Percentiles rank a stretch among this genome's conserved stretches.
phyloP scores from a whole-genome alignment of 345 rosid genomes.

The Hibiscus syriacus region DNA sequence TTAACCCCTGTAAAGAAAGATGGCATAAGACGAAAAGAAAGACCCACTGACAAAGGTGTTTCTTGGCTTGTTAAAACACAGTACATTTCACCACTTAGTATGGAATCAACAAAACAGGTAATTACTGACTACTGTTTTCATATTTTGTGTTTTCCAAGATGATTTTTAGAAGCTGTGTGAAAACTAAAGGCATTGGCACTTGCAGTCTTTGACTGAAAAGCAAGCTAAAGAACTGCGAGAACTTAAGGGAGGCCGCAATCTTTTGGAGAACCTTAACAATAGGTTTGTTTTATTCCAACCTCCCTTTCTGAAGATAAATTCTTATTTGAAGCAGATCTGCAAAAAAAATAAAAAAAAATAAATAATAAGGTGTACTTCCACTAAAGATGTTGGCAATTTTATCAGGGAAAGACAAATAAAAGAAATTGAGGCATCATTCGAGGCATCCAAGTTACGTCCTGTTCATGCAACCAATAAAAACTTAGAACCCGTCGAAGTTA shows the following conservation, averaged over 20 bases:
- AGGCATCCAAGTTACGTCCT: slow-evolving; percentile 68
- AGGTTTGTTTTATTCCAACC: slow-evolving; percentile 46
- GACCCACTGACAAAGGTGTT: slow-evolving; percentile 93
- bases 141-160: not conserved
- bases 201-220: slow-evolving; percentile 87
- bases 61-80: slow-evolving; percentile 97
- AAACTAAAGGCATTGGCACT: slow-evolving; percentile 13
- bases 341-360: no score
- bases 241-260: slow-evolving; percentile 60
- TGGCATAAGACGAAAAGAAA: slow-evolving; percentile 80
- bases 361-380: no score
- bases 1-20: slow-evolving; percentile 74
- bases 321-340: not conserved
- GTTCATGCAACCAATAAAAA: slow-evolving; percentile 83
- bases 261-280: slow-evolving; percentile 67
- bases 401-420: slow-evolving; percentile 87
- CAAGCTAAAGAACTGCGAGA: slow-evolving; percentile 92
- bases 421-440: slow-evolving; percentile 86
- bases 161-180: slow-evolving; percentile 8
- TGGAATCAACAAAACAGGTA: slow-evolving; percentile 86
- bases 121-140: not conserved
- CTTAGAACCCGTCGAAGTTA: slow-evolving; percentile 61
- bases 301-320: slow-evolving; percentile 4
- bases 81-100: slow-evolving; percentile 79
- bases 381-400: slow-evolving; percentile 6